Conservation (phyloP, 2,329 filamentous ascomycete genomes). For the Aspergillaceae sp. region DNA sequence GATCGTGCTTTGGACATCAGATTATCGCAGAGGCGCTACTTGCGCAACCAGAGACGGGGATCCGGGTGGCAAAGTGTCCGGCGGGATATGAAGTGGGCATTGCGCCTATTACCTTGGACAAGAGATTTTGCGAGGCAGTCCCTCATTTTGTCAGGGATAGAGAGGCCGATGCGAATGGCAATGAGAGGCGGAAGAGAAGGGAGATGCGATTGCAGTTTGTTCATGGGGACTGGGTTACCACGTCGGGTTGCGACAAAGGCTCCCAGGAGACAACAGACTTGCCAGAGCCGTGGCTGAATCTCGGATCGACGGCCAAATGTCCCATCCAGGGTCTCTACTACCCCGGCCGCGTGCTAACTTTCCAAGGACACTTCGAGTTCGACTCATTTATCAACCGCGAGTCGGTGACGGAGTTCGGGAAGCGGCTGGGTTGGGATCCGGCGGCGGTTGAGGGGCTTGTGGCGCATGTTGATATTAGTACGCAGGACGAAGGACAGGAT, state of each 20-base stretch:
- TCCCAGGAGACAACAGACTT: conserved; percentile 4
- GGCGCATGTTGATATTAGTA: conserved; percentile 12
- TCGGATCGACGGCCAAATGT: conserved; percentile 19
- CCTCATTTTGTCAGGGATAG: conserved; percentile 4
- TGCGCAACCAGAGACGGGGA: not conserved
- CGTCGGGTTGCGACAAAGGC: not conserved
- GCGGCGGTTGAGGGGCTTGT: conserved; percentile 10
- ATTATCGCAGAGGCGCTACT: conserved; percentile 14
- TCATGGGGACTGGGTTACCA: conserved; percentile 25
- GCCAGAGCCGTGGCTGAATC: conserved; percentile 21
- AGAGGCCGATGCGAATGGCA: too few relatives aligned
- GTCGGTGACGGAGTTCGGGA: conserved; percentile 16
- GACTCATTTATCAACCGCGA: conserved; percentile 19
- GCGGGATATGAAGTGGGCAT: conserved; percentile 25
- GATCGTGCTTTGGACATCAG: conserved; percentile 29
- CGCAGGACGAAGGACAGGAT: conserved; percentile 7
- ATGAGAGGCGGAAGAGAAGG: not conserved
- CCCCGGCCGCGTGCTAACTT: conserved; percentile 20
- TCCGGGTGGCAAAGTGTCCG: conserved; percentile 13
- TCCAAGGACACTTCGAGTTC: conserved; percentile 28
- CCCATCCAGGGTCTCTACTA: conserved; percentile 23
- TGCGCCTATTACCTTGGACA: conserved; percentile 15
- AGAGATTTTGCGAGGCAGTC: conserved; percentile 10
- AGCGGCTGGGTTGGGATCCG: conserved; percentile 14
- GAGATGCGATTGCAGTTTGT: conserved; percentile 25